These are phyloP conservation scores for Aspergillus quadricinctus DNA, from an alignment of 2,329 filamentous ascomycete genomes.

Conservation along the genomic window DNA sequence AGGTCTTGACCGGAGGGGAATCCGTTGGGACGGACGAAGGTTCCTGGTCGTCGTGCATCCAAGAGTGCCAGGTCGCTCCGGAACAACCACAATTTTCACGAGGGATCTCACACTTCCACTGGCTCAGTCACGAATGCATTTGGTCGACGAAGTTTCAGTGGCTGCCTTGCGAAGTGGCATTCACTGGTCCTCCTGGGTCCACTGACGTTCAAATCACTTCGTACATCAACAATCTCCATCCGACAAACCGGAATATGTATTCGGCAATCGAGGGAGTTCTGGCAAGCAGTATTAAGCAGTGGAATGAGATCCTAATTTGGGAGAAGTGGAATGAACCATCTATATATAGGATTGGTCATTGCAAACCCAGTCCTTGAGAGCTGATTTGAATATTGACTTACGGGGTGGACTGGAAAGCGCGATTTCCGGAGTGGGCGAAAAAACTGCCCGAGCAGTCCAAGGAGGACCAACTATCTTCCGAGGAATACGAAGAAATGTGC, in stretches of 20 bases:
- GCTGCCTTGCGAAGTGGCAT: slow-evolving; percentile 11
- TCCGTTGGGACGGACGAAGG: too few species aligned
- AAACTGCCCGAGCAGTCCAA: not conserved
- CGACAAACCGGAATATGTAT: not conserved
- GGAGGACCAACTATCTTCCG: not conserved
- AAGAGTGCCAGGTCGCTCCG: too few species aligned
- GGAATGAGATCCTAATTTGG: slow-evolving; percentile 3
- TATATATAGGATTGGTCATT: too few species aligned
- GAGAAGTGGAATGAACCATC: too few species aligned
- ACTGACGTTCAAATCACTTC: slow-evolving; percentile 4
- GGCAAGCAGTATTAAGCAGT: slow-evolving; percentile 2
- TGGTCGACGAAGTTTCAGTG: slow-evolving; percentile 10
- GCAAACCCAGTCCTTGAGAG: not conserved
- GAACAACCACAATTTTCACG: too few species aligned
- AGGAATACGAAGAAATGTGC: not conserved
- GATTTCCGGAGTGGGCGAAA: not conserved
- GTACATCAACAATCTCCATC: slow-evolving; percentile 9
- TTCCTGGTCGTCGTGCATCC: too few species aligned
- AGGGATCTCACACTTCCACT: too few species aligned
- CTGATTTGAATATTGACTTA: slow-evolving; percentile 3
- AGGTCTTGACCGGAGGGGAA: not conserved
- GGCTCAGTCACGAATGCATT: not conserved
- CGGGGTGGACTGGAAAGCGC: slow-evolving; percentile 10
- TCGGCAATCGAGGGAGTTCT: slow-evolving; percentile 3
- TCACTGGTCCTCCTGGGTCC: slow-evolving; percentile 4